Base-by-base conservation (phyloP, 2,329 filamentous ascomycete genomes). In the Drechslerella dactyloides region DNA sequence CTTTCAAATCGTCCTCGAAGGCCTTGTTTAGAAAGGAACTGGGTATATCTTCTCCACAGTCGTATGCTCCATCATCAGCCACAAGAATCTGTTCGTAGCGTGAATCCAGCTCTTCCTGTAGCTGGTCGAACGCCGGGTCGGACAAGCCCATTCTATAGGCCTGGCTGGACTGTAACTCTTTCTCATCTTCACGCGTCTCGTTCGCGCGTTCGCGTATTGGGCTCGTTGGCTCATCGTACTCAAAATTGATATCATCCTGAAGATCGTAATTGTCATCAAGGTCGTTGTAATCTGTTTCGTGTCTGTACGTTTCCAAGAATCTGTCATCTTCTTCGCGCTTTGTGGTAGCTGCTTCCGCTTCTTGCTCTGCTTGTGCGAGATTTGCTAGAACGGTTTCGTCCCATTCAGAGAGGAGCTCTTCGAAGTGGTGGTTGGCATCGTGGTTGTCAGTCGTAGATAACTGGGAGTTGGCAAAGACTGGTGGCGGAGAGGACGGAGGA, bases 231-330 rank as follows among this genome's bases (percentile, higher is more conserved):
- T 72, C 55, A n/a, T 33, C 54, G 48, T 65, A 72, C 23, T 72
- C 68, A 61, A 72, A 72, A 11, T 19, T 37, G 5, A 44, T 55
- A 17, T 65, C 60, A 27, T 65, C 68, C 15, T 57, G 50, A 5
- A 72, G 48, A 51, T 72, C 60, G 48, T 72, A 72, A 72, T 72
- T 55, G 42, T 72, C 68, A 27, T 72, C 68, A 61, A 65, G 60
- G 21, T 64, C 60, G 33, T 72, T 72, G 56, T 72, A 65, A 61
- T 72, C 68, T 5, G 68, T 72, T 48, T 72, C 54, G 21, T 61
- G 50, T 44, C 68, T 51, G 23, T 65, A 19, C 1, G 37, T 65
- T 40, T 65, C 56, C 2, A 65, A 23, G 21, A 64, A 44, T 33
- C 60, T 60, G 21, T 72, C 68, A 37, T 65, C 50, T 42, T 72